A percentile compares a stretch with the other conserved stretches of the same genome.
Conservation (phyloP, 208 protist species). For the Leishmania amazonensis region DNA sequence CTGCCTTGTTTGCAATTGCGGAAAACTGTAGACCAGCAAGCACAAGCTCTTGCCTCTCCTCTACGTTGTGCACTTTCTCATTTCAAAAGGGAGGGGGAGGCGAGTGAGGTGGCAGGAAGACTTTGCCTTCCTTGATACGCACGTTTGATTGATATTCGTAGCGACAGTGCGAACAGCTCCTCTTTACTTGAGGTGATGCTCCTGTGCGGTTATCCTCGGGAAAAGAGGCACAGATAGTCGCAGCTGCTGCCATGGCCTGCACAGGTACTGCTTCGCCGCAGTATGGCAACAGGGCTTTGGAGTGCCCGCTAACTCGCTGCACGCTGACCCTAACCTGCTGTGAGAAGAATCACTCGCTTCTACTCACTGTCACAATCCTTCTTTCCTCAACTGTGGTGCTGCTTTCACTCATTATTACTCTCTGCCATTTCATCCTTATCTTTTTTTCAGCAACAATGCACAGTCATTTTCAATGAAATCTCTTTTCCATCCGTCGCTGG, state of each 20-base stretch:
- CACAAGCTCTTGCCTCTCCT: too few relatives aligned
- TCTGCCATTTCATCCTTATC: not conserved
- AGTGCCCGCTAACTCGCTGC: not conserved
- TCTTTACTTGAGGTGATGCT: not conserved
- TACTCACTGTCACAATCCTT: not conserved
- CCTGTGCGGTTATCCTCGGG: not conserved
- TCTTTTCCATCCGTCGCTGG: constrained; percentile 15
- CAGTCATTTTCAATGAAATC: constrained; percentile 20
- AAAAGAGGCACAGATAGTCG: not conserved
- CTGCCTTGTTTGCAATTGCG: not conserved
- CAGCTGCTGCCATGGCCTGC: not conserved
- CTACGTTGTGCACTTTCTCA: not conserved
- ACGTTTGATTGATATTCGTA: not conserved
- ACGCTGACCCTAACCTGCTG: not conserved
- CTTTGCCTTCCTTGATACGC: not conserved
- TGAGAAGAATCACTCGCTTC: too few relatives aligned
- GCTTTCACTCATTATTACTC: not conserved
- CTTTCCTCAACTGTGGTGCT: not conserved
- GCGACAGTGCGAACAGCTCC: not conserved
- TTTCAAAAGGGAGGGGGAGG: not conserved
- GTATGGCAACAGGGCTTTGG: not conserved
- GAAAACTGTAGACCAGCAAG: too few relatives aligned
- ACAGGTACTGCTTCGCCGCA: not conserved
- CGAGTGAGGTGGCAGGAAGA: not conserved
- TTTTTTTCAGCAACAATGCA: not conserved